Evolutionary conservation across 164 flowering plant genomes (phyloP), one percentile per base, ranked within the genome.

Genomic region (Nelumbo lutea): DNA sequence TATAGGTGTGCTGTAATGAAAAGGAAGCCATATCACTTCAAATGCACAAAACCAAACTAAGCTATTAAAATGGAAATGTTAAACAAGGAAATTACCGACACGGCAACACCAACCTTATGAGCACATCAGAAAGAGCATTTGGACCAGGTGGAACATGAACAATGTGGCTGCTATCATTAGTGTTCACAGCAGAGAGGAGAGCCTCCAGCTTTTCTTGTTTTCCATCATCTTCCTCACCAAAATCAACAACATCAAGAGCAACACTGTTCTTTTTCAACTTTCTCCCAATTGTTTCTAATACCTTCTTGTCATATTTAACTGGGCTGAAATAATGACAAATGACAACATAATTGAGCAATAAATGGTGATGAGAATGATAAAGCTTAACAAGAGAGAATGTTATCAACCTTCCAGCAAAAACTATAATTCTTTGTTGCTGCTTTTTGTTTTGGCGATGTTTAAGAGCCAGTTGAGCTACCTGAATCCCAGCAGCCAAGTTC

Each of bases 381-480:
- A 27, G 59, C 14, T 51, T 43, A 57, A 43, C 42, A 67, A 65
- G 42, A 39, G 48, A 41, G 15, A 68, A 40, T 5, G 48, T 42
- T 43, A 14, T 41, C 27, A 60, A 91, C 99, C 99, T 89, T 80
- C 99, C 99, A 83, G 88, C 96, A 81, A 95, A 95, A 42, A 95
- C 96, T 50, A 95, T 92, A 64, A 92, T 90, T 76, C 97, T 84
- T 64, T 95, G 99, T 55, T 88, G 97, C 77, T 95, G 98, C 73
- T 91, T 89, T 76, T 91, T 95, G 83, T 95, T 91, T 70, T 90
- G 97, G 38, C 98, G 90, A 78, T 95, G 97, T 79, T 91, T 95
- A 56, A 95, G 91, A 73, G 98, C 98, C 79, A 95, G 78, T 69
- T 91, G 94, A 59, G 99, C 98, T 42, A 95, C 87, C 76, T 90